Base-by-base conservation (phyloP, 2,329 filamentous ascomycete genomes). In the Penicillium sp. region DNA sequence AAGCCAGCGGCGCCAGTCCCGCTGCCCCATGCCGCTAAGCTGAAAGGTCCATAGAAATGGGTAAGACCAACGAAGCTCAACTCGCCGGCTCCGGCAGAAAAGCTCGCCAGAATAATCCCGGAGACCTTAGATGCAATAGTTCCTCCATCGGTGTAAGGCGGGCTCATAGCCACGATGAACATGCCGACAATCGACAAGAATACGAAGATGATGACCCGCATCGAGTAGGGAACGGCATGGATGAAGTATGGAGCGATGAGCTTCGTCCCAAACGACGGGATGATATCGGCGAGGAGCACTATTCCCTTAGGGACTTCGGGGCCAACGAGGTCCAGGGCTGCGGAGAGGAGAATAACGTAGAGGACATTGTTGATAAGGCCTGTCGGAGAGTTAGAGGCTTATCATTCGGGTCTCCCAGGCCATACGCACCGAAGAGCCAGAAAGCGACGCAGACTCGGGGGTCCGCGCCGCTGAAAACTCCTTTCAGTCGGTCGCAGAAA, bases 291-390 rank as follows among this genome's bases (percentile, higher is more conserved):
- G 56, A 97, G 88, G 48, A 97, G 86, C 49, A 99, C 92, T 50
- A 95, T 82, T 62, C 89, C 90, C 72, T 97, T 97, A 44, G 94
- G 94, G 1, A 96, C 80, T 58, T 79, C 71, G 28, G 89, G 87
- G 31, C 92, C 92, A 63, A 97, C 94, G 55, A 99, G 88, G 67
- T 99, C 94, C 64, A 96, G 88, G 3, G 94, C 94, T 31, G 94
- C 89, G 27, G 91, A 95, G 65, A 99, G 87, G 68, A 97, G 94
- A 70, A 97, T 89, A 50, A 97, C 92, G 74, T 96, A 97, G 74
- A 96, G 88, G 62, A 97, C 90, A 76, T 97, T 97, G 74, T 99
- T 97, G 69, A 97, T 94, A 16, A 94, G 77, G 46, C 90, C 90
- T 92, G 65, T 22, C 24, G 27, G 33, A 33, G n/a, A 20, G 24